A percentile compares a stretch with the other conserved stretches of the same genome.
phyloP scores from a whole-genome alignment of 2,329 filamentous ascomycete species.

The Microdochium nivale region DNA sequence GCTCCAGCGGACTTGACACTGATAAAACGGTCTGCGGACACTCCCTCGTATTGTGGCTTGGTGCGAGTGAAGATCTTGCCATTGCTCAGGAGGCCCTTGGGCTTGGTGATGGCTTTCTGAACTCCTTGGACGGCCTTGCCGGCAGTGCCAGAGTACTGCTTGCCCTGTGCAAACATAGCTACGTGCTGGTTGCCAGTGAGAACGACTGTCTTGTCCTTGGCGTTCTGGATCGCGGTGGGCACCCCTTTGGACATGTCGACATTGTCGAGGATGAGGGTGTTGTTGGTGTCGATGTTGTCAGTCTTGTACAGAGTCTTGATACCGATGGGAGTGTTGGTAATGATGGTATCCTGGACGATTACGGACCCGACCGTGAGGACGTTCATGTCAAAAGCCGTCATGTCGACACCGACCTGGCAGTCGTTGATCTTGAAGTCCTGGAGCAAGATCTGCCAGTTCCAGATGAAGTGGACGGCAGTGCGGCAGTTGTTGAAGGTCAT shows the following conservation, averaged over 20 bases:
- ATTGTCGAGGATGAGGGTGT: constrained; percentile 79
- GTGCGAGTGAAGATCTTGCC: constrained; percentile 73
- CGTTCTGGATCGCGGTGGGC: constrained; percentile 54
- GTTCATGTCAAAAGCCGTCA: constrained; percentile 55
- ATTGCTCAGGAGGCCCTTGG: constrained; percentile 51
- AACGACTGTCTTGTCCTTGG: constrained; percentile 47
- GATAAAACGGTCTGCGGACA: constrained; percentile 62
- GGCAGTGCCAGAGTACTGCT: constrained; percentile 48
- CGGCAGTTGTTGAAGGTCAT: constrained; percentile 73
- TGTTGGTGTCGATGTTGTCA: constrained; percentile 58
- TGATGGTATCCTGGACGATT: constrained; percentile 70
- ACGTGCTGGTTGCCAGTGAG: constrained; percentile 64
- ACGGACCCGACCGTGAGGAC: constrained; percentile 77
- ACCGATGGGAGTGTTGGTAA: constrained; percentile 68
- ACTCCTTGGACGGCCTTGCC: constrained; percentile 51
- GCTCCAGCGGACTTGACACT: constrained; percentile 78
- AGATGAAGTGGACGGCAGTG: constrained; percentile 82
- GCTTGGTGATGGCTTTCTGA: constrained; percentile 51
- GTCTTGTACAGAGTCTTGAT: constrained; percentile 67
- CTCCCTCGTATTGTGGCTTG: constrained; percentile 78
- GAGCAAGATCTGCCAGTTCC: constrained; percentile 84
- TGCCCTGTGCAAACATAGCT: constrained; percentile 70
- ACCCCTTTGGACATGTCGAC: constrained; percentile 70
- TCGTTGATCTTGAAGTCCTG: constrained; percentile 68
- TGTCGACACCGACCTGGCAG: constrained; percentile 69